These are phyloP conservation scores for Grosmannia huntii DNA, from an alignment of 2,329 filamentous ascomycete genomes.

Conservation along the genomic window DNA sequence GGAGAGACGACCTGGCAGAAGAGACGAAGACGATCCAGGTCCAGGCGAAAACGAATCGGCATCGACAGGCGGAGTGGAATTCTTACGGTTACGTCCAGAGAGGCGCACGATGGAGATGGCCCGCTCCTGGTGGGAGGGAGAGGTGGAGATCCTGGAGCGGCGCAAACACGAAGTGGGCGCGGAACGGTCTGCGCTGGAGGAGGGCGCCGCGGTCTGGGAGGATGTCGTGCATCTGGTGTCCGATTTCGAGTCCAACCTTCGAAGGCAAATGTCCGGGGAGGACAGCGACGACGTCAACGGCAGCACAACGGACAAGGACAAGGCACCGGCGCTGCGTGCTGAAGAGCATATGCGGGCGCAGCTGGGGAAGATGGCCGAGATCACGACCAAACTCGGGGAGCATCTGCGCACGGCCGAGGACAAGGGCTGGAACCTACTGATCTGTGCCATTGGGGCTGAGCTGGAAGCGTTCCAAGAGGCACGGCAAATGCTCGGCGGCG, in stretches of 20 bases:
- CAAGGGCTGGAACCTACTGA: conserved; percentile 59
- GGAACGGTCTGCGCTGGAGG: conserved; percentile 52
- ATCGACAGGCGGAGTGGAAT: conserved; percentile 32
- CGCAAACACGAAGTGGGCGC: conserved; percentile 43
- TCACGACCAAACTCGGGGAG: conserved; percentile 41
- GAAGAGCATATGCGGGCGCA: conserved; percentile 22
- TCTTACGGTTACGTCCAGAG: conserved; percentile 47
- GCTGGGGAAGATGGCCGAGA: conserved; percentile 41
- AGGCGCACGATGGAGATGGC: conserved; percentile 60
- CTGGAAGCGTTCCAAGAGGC: conserved; percentile 22
- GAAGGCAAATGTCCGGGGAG: conserved; percentile 32
- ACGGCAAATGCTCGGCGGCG: conserved; percentile 17
- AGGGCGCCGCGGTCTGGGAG: conserved; percentile 55
- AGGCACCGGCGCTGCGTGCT: conserved; percentile 1
- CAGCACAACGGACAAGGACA: conserved; percentile 18
- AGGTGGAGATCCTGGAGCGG: conserved; percentile 41
- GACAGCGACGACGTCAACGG: background rate
- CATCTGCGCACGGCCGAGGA: conserved; percentile 42
- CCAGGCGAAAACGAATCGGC: background rate
- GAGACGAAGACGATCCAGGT: conserved; percentile 12
- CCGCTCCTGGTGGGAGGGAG: conserved; percentile 55
- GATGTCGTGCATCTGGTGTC: conserved; percentile 45
- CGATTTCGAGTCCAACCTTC: conserved; percentile 52
- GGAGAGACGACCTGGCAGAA: conserved; percentile 5
- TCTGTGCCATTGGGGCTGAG: conserved; percentile 61